Evolutionary conservation across 164 flowering plant genomes (phyloP), one percentile per base, ranked within the genome.

Genomic region (Saururus chinensis): DNA sequence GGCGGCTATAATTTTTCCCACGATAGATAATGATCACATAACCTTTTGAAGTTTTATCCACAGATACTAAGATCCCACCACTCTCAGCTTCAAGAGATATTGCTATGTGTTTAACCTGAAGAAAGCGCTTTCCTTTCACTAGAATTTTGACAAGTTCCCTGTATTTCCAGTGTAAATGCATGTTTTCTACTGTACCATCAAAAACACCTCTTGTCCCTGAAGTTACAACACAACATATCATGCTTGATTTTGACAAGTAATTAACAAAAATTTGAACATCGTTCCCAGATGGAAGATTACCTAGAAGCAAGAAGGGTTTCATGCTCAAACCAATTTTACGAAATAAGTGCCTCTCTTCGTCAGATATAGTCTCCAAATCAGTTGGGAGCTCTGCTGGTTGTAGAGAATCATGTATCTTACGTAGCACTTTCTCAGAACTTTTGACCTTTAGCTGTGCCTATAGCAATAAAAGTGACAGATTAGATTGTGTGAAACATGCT

Each of bases 111-210:
- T 82, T 86, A 22, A 87, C 89, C 69, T 77, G 96, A 21, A 82
- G 74, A 65, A 81, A 74, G 60, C 61, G 76, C 74, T 79, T 81
- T 49, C 84, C 75, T 56, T 62, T 84, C 51, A 87, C 92, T 51
- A 92, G 69, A 60, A 92, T 70, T 74, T 92, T 92, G n/a, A 92
- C 93, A 53, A 92, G 77, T 74, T 92, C 98, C 59, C 89, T 68
- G 59, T 74, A 77, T 72, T 86, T 92, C 96, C 98, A 92, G 62
- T 92, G 98, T 61, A 92, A 68, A 76, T 92, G 98, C 77, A 92
- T 88, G 73, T 92, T 92, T 58, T 92, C 95, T 53, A 92, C 70
- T 42, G 85, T 84, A 41, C 98, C 98, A 71, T 77, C 92, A 69
- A 84, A 92, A 58, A 92, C 70, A 17, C 77, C 95, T 54, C 96